These are phyloP conservation scores for Cercospora zeina DNA, from an alignment of 2,329 filamentous ascomycete genomes.

Conservation along the genomic window DNA sequence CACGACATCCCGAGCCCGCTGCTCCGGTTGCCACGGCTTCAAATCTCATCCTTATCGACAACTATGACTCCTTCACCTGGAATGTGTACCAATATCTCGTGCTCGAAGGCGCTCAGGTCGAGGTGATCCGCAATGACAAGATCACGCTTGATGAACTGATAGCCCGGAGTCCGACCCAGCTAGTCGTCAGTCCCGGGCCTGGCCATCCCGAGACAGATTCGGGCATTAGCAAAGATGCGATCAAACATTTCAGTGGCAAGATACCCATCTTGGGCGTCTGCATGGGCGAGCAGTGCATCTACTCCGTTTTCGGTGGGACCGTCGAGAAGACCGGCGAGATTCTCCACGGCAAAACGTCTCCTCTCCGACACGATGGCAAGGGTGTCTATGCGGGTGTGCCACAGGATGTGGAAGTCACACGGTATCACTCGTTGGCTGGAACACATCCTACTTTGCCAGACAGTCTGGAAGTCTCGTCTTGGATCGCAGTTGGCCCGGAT, in stretches of 20 bases:
- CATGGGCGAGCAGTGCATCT: conserved; percentile 99
- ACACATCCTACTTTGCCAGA: conserved; percentile 83
- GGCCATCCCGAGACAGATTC: conserved; percentile 91
- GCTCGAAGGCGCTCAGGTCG: conserved; percentile 89
- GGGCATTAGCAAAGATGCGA: conserved; percentile 88
- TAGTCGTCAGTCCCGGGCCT: conserved; percentile 92
- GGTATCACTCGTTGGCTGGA: conserved; percentile 94
- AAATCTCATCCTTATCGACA: conserved; percentile 94
- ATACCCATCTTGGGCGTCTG: conserved; percentile 96
- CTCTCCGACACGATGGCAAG: conserved; percentile 81
- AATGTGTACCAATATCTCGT: conserved; percentile 98
- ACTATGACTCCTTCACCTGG: conserved; percentile 99
- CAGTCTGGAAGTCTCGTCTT: conserved; percentile 85
- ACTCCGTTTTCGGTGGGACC: conserved; percentile 85
- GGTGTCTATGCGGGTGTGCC: conserved; percentile 85
- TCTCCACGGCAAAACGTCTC: conserved; percentile 94
- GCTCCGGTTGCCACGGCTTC: conserved; percentile 74
- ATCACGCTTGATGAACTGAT: conserved; percentile 82
- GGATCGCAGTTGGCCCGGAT: conserved; percentile 74
- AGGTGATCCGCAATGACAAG: conserved; percentile 89
- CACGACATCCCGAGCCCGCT: conserved; percentile 75
- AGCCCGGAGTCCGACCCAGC: conserved; percentile 80
- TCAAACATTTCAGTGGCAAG: conserved; percentile 87
- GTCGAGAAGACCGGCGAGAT: conserved; percentile 95
- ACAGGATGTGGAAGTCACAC: conserved; percentile 80